Evolutionary conservation across 257 asterid genomes (phyloP).

Genomic region (Plantago major): DNA sequence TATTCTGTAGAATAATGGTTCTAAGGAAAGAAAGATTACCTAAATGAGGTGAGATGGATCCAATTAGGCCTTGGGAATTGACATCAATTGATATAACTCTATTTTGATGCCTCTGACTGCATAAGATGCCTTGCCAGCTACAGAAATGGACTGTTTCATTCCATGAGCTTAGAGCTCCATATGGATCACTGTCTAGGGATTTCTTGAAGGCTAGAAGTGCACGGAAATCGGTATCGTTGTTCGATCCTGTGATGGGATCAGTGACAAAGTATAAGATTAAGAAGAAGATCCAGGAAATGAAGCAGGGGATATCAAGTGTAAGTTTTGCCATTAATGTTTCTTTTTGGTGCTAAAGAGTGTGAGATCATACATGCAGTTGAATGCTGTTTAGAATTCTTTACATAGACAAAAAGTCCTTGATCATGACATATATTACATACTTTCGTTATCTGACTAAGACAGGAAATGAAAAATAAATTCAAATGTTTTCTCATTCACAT

Average conservation of each 20-base stretch:
- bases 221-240: constrained; percentile 14
- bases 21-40: constrained; percentile 40
- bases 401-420: no score
- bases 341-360: no score
- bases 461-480: no score
- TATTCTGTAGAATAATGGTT: constrained; percentile 20
- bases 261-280: no score
- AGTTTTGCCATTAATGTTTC: no score
- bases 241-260: background rate
- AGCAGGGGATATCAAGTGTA: no score
- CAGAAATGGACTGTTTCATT: constrained; percentile 20
- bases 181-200: constrained; percentile 21
- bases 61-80: constrained; percentile 24
- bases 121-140: constrained; percentile 25
- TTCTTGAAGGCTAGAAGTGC: constrained; percentile 21
- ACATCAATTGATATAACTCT: constrained; percentile 26
- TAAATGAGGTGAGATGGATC: constrained; percentile 31
- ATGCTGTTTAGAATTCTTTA: no score
- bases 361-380: no score
- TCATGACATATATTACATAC: no score
- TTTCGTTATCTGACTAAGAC: no score
- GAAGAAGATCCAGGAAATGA: no score
- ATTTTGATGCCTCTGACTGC: constrained; percentile 22
- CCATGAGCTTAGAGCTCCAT: constrained; percentile 22
- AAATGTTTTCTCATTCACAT: no score